Base-by-base conservation (phyloP, 371 early-diverging fungal genomes). In the Amoeboaphelidium protococcarum region DNA sequence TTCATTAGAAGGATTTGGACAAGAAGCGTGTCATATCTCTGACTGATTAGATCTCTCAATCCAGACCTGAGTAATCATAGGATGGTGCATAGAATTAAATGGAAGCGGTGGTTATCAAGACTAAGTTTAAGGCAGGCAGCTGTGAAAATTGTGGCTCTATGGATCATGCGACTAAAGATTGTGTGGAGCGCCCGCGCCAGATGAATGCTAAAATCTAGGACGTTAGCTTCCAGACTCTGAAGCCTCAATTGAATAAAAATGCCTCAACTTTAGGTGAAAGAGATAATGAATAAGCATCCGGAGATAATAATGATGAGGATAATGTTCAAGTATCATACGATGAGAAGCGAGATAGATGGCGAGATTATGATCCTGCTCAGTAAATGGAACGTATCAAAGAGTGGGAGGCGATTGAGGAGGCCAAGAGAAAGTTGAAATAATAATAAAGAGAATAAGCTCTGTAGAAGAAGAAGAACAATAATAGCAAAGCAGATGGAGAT, bases 141-240 rank as follows among this genome's bases (percentile, higher is more conserved):
- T 95, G 96, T 55, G 84, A 82, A 44, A 91, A 84, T 57, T 88
- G 91, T 57, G 96, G 96, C 23, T 87, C 90, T n/a, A 64, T 76
- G 66, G 73, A 83, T 6, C 96, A 95, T 58, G 83, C 80, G 54
- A 76, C 87, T 13, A 78, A 67, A 52, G 89, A 89, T 44, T 95
- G 96, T 55, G 66, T 91, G 42, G 96, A 95, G 47, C 65, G 94
- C 44, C 94, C 94, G 26, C 65, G 95, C 40, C 80, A 77, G 50
- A 68, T 64, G 43, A 85, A 83, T 13, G 94, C 96, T 0, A 78
- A 76, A 57, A 84, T 78, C 78, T 80, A 79, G 4, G 81, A 80
- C 43, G 66, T 73, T 51, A 72, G 82, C 50, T 79, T n/a, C n/a
- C n/a, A n/a, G n/a, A n/a, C n/a, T n/a, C n/a, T n/a, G n/a, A n/a